Evolutionary conservation across 371 early-diverging fungal genomes (phyloP).

Genomic region (Mucor mucedo): DNA sequence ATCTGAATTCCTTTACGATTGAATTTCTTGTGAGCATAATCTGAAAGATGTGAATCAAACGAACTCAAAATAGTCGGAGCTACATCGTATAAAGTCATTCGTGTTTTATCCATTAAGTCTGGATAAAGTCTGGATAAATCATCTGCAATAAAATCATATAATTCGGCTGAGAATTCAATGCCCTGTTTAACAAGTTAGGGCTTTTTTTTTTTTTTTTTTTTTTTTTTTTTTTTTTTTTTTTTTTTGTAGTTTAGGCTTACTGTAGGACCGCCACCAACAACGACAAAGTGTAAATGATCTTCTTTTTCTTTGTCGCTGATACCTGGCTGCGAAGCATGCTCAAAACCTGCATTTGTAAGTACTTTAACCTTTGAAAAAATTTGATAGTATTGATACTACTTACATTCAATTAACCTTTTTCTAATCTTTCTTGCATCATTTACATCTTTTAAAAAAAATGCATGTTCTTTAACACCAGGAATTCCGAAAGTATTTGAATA

Average conservation of each 20-base stretch:
- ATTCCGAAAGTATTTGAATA: conserved; percentile 83
- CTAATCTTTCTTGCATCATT: conserved; percentile 77
- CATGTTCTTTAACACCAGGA: conserved; percentile 79
- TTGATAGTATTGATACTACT: conserved; percentile 11
- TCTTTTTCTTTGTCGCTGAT: conserved; percentile 66
- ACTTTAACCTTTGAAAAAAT: background rate
- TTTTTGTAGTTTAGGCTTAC: conserved; percentile 20
- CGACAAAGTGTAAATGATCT: conserved; percentile 81
- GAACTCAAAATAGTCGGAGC: conserved; percentile 73
- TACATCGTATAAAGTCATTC: conserved; percentile 76
- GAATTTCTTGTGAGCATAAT: conserved; percentile 75
- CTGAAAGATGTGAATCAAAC: conserved; percentile 71
- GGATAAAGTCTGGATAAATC: conserved; percentile 74
- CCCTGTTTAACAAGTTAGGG: conserved; percentile 37
- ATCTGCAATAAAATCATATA: conserved; percentile 79
- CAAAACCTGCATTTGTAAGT: conserved; percentile 55
- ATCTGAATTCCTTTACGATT: conserved; percentile 73
- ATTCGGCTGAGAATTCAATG: conserved; percentile 77
- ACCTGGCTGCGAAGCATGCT: conserved; percentile 75
- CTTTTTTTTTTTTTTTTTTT: background rate
- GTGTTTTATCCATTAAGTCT: conserved; percentile 60
- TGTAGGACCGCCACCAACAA: conserved; percentile 85
- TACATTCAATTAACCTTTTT: conserved; percentile 71
- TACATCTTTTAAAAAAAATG: conserved; percentile 75
- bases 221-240: background rate